Evolutionary conservation across 768 basidiomycete genomes (phyloP).

Genomic region (Mycena polygramma): DNA sequence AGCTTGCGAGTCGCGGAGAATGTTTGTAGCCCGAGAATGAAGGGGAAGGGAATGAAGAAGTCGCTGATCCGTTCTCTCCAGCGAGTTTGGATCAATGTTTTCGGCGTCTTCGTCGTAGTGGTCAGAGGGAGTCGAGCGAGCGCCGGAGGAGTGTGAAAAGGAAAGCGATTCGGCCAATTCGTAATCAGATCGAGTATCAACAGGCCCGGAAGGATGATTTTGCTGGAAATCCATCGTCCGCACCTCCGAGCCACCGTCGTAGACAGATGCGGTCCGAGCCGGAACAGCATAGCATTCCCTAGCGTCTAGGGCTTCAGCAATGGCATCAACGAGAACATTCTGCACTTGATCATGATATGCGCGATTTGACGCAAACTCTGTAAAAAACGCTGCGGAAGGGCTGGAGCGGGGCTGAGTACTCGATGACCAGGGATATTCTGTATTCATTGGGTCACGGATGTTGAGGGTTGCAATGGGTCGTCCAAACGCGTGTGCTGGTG

Average conservation of each 20-base stretch:
- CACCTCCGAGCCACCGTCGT: neutral
- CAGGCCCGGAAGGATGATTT: neutral
- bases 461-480: too few species aligned
- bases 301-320: too few species aligned
- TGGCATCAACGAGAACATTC: neutral
- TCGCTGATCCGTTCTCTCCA: neutral
- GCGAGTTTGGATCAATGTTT: conserved; percentile 31
- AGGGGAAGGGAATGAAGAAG: neutral
- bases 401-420: too few species aligned
- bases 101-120: conserved; percentile 37
- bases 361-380: conserved; percentile 4
- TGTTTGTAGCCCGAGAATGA: conserved; percentile 7
- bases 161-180: neutral
- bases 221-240: neutral
- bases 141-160: conserved; percentile 7
- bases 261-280: too few species aligned
- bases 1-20: conserved; percentile 31
- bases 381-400: too few species aligned
- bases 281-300: too few species aligned
- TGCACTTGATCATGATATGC: conserved; percentile 9
- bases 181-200: neutral
- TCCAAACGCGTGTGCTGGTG: too few species aligned
- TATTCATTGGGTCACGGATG: too few species aligned
- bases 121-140: conserved; percentile 30
- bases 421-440: too few species aligned